Percentiles rank a stretch among this genome's conserved stretches.
phyloP scores from a whole-genome alignment of 805 yeast genomes.

The Cyberlindnera misumaiensis region DNA sequence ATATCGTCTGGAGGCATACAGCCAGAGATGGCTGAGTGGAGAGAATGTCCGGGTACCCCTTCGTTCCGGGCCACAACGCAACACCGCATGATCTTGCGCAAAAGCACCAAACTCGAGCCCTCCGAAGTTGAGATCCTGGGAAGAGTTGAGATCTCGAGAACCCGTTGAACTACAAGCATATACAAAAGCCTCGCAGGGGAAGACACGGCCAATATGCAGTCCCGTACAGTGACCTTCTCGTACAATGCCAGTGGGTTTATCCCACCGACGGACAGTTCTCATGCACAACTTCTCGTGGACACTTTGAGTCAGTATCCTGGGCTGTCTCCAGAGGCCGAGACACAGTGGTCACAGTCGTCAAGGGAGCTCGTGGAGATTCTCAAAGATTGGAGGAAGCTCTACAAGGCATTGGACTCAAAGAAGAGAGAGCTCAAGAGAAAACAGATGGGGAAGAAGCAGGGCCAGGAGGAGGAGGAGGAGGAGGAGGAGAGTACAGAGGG shows the following conservation, averaged over 20 bases:
- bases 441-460: not conserved
- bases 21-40: too few species aligned
- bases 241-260: slow-evolving; percentile 3
- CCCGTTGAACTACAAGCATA: too few species aligned
- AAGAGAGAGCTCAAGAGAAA: slow-evolving; percentile 18
- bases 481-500: not conserved
- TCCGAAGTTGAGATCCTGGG: too few species aligned
- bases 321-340: slow-evolving; percentile 9
- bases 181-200: too few species aligned
- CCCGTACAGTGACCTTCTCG: slow-evolving; percentile 11
- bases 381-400: slow-evolving; percentile 20
- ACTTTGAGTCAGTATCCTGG: not conserved
- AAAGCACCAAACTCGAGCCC: too few species aligned
- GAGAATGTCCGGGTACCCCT: too few species aligned
- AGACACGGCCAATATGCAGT: too few species aligned
- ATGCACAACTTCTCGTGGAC: not conserved
- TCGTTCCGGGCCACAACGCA: too few species aligned
- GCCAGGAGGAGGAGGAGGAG: not conserved
- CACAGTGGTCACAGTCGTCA: slow-evolving; percentile 14
- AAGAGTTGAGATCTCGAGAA: too few species aligned
- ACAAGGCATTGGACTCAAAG: slow-evolving; percentile 22
- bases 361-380: slow-evolving; percentile 9
- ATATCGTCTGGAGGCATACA: too few species aligned
- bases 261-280: slow-evolving; percentile 6
- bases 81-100: too few species aligned